Evolutionary conservation across 2,329 filamentous ascomycete species (phyloP).

Genomic region (Aspergillus transmontanensis): DNA sequence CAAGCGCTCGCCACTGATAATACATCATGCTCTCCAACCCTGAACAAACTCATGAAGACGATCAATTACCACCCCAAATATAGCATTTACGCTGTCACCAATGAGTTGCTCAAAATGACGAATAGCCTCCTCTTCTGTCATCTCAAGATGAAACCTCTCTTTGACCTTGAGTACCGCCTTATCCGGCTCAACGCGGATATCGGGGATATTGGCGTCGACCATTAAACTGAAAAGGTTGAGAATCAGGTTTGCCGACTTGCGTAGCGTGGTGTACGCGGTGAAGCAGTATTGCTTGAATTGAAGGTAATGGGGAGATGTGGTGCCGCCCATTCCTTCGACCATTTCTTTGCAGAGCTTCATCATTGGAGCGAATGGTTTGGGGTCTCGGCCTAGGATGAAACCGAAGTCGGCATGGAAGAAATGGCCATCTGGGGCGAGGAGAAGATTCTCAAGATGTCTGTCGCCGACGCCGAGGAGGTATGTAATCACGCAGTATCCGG

Average conservation of each 20-base stretch:
- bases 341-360: slow-evolving; percentile 98
- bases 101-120: slow-evolving; percentile 85
- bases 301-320: slow-evolving; percentile 76
- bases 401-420: slow-evolving; percentile 99
- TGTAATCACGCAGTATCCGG: slow-evolving; percentile 97
- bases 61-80: slow-evolving; percentile 93
- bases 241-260: slow-evolving; percentile 87
- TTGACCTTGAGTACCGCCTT: slow-evolving; percentile 94
- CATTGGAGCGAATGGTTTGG: slow-evolving; percentile 93
- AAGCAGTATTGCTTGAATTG: slow-evolving; percentile 96
- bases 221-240: slow-evolving; percentile 95
- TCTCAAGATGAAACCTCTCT: slow-evolving; percentile 88
- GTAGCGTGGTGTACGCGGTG: slow-evolving; percentile 85
- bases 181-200: slow-evolving; percentile 88
- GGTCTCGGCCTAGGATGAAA: slow-evolving; percentile 94
- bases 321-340: slow-evolving; percentile 97
- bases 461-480: slow-evolving; percentile 97
- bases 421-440: slow-evolving; percentile 84
- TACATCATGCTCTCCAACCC: slow-evolving; percentile 71
- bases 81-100: slow-evolving; percentile 83
- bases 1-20: not conserved
- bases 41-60: slow-evolving; percentile 92
- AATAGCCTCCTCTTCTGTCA: slow-evolving; percentile 90
- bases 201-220: slow-evolving; percentile 96
- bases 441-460: slow-evolving; percentile 90